These are phyloP conservation scores for Lentinula novae-zelandiae DNA, from an alignment of 1,284 basidiomycete genomes.

Conservation along the genomic window DNA sequence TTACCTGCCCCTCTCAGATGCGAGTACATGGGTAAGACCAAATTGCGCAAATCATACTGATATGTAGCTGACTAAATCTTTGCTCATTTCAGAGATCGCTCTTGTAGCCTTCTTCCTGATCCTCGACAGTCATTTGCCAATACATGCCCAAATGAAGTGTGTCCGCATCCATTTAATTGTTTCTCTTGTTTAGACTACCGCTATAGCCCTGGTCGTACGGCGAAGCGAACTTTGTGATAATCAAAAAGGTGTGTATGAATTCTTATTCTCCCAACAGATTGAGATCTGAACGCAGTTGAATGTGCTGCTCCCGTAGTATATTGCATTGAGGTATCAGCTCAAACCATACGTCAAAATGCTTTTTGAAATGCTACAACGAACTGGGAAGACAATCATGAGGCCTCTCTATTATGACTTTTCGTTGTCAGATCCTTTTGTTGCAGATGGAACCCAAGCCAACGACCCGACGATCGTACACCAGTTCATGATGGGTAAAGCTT, in stretches of 20 bases:
- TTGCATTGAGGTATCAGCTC: constrained; percentile 33
- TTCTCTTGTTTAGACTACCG: not conserved
- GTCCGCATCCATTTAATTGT: not conserved
- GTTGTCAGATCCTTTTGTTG: constrained; percentile 27
- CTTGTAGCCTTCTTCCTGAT: constrained; percentile 26
- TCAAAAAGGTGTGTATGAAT: constrained; percentile 32
- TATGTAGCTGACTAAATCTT: not conserved
- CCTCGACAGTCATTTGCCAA: constrained; percentile 27
- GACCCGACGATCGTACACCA: constrained; percentile 32
- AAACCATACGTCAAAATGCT: constrained; percentile 33
- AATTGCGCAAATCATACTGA: not conserved
- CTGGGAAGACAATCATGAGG: constrained; percentile 34
- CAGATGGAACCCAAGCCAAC: constrained; percentile 28
- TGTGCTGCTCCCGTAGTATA: constrained; percentile 26
- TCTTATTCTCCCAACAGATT: not conserved
- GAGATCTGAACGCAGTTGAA: not conserved
- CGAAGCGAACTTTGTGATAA: constrained; percentile 34
- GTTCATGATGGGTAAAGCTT: constrained; percentile 33
- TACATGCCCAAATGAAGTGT: constrained; percentile 35
- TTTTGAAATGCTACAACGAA: constrained; percentile 31
- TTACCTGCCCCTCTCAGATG: constrained; percentile 23
- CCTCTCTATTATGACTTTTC: constrained; percentile 36
- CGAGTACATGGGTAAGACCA: constrained; percentile 34
- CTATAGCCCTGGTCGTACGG: constrained; percentile 37
- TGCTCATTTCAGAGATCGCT: constrained; percentile 23